Conservation (phyloP, 441 rosid species). For the Gossypium lobatum region DNA sequence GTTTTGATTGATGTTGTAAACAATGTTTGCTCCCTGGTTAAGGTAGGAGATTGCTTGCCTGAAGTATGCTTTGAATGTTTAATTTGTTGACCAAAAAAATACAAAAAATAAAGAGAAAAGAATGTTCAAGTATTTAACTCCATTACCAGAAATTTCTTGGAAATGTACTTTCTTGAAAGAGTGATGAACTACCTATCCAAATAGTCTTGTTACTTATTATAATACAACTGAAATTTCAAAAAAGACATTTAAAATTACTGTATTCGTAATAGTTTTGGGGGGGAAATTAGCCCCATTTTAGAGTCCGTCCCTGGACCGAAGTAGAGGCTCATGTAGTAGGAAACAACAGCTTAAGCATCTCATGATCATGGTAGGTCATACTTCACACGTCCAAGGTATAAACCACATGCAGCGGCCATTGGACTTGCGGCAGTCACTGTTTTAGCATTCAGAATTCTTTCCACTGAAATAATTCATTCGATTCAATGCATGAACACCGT, state of each 20-base stretch:
- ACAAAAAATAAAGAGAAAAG: too few relatives aligned
- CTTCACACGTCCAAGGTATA: conserved; percentile 77
- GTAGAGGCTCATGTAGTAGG: neutral
- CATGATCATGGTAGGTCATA: conserved; percentile 46
- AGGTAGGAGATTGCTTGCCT: too few relatives aligned
- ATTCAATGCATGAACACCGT: neutral
- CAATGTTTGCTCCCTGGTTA: too few relatives aligned
- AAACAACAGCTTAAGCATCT: conserved; percentile 5
- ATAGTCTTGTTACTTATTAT: neutral
- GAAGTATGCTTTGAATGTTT: too few relatives aligned
- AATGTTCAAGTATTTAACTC: too few relatives aligned
- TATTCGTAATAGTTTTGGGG: neutral
- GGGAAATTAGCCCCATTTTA: neutral
- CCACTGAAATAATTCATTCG: conserved; percentile 38
- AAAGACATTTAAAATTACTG: neutral
- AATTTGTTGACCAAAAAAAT: too few relatives aligned
- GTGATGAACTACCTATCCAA: neutral
- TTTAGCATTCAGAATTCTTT: conserved; percentile 64
- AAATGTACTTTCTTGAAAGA: neutral
- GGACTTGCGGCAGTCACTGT: conserved; percentile 66
- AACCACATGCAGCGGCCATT: conserved; percentile 89
- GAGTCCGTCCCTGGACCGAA: neutral
- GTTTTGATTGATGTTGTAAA: too few relatives aligned
- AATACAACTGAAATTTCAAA: neutral
- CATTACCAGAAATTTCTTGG: too few relatives aligned